These are phyloP conservation scores for Byssothecium circinans DNA, from an alignment of 2,329 filamentous ascomycete genomes.

Conservation along the genomic window DNA sequence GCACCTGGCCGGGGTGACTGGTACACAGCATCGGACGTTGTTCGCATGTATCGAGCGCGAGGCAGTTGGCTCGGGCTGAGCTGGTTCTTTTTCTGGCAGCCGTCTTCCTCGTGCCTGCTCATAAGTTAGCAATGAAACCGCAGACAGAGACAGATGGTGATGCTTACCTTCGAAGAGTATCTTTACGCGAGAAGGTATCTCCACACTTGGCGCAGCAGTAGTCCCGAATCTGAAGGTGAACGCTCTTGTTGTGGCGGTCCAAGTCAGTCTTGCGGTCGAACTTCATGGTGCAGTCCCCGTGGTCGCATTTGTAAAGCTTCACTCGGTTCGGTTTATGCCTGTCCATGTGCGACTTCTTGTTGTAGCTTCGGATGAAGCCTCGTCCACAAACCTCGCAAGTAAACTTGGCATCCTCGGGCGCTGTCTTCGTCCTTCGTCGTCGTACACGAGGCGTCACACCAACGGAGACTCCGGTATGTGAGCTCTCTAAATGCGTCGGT, in stretches of 20 bases:
- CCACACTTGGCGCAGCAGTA: slow-evolving; percentile 72
- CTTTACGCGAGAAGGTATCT: slow-evolving; percentile 74
- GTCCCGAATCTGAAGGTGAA: slow-evolving; percentile 73
- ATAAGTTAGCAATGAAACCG: slow-evolving; percentile 18
- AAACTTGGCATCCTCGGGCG: slow-evolving; percentile 70
- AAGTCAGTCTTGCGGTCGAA: slow-evolving; percentile 86
- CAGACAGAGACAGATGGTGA: neutral
- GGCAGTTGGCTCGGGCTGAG: slow-evolving; percentile 14
- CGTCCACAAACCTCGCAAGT: slow-evolving; percentile 75
- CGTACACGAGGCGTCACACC: slow-evolving; percentile 11
- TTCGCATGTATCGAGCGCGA: slow-evolving; percentile 18
- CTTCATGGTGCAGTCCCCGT: slow-evolving; percentile 67
- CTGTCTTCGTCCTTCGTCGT: slow-evolving; percentile 46
- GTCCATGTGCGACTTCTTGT: slow-evolving; percentile 83
- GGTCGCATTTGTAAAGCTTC: slow-evolving; percentile 69
- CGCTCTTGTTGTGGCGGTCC: slow-evolving; percentile 58
- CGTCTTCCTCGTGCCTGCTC: slow-evolving; percentile 72
- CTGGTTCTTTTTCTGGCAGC: slow-evolving; percentile 55
- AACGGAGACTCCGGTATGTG: slow-evolving; percentile 11
- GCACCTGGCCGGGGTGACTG: slow-evolving; percentile 18
- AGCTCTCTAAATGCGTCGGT: slow-evolving; percentile 17
- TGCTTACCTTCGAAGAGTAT: slow-evolving; percentile 75
- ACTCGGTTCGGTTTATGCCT: slow-evolving; percentile 75
- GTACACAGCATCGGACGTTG: slow-evolving; percentile 7
- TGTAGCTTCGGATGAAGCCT: slow-evolving; percentile 81